A percentile compares a stretch with the other conserved stretches of the same genome.
phyloP scores from a whole-genome alignment of 2,329 filamentous ascomycete species.

The Venturia nashicola region DNA sequence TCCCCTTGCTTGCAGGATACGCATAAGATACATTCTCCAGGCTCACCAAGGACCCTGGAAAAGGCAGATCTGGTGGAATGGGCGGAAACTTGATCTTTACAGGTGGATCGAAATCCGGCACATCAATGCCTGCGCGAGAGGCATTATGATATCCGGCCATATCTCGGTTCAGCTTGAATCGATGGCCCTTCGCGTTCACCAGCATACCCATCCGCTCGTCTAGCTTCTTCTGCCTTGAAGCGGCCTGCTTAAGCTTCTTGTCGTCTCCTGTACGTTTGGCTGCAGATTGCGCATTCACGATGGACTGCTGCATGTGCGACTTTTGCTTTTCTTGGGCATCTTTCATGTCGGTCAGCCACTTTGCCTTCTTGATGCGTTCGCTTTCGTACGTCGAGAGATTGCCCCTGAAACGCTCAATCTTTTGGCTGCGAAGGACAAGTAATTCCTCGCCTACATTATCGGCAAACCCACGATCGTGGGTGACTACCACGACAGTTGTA shows the following conservation, averaged over 20 bases:
- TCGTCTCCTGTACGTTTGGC: conserved; percentile 70
- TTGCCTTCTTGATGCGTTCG: conserved; percentile 53
- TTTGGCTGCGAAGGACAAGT: conserved; percentile 61
- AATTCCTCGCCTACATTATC: conserved; percentile 65
- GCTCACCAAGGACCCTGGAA: conserved; percentile 61
- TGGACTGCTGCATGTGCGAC: conserved; percentile 68
- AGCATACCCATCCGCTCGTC: conserved; percentile 71
- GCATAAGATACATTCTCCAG: conserved; percentile 57
- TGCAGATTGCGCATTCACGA: conserved; percentile 60
- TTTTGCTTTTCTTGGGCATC: conserved; percentile 72
- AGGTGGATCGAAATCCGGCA: conserved; percentile 45
- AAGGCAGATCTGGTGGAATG: conserved; percentile 56
- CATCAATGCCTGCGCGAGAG: conserved; percentile 55
- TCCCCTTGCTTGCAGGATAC: conserved; percentile 37
- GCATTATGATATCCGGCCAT: conserved; percentile 48
- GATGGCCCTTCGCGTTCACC: conserved; percentile 55
- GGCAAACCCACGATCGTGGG: conserved; percentile 73
- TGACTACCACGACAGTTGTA: conserved; percentile 64
- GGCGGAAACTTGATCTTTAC: conserved; percentile 49
- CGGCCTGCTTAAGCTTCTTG: conserved; percentile 76
- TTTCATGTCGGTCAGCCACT: conserved; percentile 61
- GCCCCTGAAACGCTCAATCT: conserved; percentile 62
- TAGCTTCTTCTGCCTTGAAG: conserved; percentile 71
- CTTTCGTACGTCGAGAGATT: conserved; percentile 61
- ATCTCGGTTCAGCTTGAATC: conserved; percentile 75